Conservation (phyloP, 1,139 yeast species). For the Debaryomyces subglobosus region DNA sequence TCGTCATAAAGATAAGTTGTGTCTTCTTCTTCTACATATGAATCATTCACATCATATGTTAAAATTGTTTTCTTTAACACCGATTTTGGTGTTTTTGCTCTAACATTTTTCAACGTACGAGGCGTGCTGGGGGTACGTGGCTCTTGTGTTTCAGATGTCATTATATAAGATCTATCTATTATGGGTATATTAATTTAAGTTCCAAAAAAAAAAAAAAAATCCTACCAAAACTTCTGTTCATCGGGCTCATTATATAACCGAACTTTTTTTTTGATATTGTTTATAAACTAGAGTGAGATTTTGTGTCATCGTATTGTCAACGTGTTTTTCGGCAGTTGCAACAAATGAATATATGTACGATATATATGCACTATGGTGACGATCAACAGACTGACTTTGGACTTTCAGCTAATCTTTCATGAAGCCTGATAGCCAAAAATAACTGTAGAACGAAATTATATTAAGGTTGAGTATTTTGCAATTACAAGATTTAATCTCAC, state of each 20-base stretch:
- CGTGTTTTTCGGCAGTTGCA: neutral
- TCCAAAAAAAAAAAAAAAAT: neutral
- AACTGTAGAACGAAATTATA: too few relatives aligned
- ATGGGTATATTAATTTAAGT: neutral
- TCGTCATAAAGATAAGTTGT: conserved; percentile 35
- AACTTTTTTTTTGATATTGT: neutral
- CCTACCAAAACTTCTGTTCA: neutral
- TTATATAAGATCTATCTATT: neutral
- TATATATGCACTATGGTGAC: too few relatives aligned
- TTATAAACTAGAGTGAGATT: neutral
- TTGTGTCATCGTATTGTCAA: neutral
- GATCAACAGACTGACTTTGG: too few relatives aligned
- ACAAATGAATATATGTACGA: neutral
- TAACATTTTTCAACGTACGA: conserved; percentile 6
- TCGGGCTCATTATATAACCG: neutral
- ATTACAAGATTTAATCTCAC: too few relatives aligned
- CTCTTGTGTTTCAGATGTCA: conserved; percentile 1
- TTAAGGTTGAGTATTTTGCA: too few relatives aligned
- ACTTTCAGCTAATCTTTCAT: too few relatives aligned
- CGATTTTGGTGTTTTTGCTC: conserved; percentile 16
- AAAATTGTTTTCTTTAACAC: conserved; percentile 25
- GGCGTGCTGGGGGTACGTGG: conserved; percentile 16
- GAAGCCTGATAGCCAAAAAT: too few relatives aligned
- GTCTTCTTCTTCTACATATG: conserved; percentile 45
- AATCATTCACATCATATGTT: conserved; percentile 30